Evolutionary conservation across 306 rosid genomes (phyloP).

Genomic region (Fagus sylvatica): DNA sequence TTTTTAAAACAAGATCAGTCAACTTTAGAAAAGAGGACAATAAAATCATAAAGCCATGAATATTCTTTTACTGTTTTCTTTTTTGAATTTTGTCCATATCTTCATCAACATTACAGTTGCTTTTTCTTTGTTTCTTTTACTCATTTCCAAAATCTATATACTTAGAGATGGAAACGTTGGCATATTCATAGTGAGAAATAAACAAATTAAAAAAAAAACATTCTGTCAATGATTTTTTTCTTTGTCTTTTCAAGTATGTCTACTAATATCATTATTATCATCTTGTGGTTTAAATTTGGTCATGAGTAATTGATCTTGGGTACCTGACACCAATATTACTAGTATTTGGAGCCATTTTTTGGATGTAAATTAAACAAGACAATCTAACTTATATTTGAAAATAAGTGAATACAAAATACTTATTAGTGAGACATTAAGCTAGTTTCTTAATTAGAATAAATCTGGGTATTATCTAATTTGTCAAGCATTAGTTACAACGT

Average conservation of each 20-base stretch:
- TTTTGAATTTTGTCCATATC: neutral
- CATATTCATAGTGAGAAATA: neutral
- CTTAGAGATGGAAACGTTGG: neutral
- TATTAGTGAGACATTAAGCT: neutral
- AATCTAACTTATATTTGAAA: neutral
- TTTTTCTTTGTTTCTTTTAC: neutral
- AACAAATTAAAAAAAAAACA: neutral
- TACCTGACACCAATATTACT: neutral
- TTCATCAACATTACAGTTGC: neutral
- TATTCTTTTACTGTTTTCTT: neutral
- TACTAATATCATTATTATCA: neutral
- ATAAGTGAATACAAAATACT: neutral
- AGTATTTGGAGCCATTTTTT: neutral
- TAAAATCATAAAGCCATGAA: neutral
- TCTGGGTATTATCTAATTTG: neutral
- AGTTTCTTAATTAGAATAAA: neutral
- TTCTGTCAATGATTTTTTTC: neutral
- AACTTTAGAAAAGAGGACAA: neutral
- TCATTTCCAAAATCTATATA: neutral
- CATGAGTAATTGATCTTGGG: neutral
- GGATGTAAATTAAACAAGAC: neutral
- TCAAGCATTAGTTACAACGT: neutral
- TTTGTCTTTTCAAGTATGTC: neutral
- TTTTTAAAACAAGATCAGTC: neutral
- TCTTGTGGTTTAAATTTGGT: neutral